Evolutionary conservation across 495 filamentous ascomycete genomes (phyloP), one percentile per base, ranked within the genome.

Genomic region (Neurospora sp.): DNA sequence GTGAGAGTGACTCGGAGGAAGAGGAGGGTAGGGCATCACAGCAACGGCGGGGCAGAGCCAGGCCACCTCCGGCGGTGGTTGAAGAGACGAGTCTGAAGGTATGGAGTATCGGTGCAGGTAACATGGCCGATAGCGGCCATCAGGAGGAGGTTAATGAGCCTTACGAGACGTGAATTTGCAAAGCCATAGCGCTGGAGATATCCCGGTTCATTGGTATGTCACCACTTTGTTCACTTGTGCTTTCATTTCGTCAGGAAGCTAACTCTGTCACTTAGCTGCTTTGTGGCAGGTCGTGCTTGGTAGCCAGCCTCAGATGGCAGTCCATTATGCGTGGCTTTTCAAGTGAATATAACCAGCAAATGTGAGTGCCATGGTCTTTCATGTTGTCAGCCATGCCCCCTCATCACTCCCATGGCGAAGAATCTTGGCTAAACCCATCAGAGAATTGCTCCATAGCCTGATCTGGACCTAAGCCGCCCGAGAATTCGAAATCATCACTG

Each of bases 1-100:
- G 39, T 31, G 72, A 75, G 35, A 59, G 20, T 42, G 71, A 71
- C 35, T 75, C 44, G 38, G 70, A 74, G n/a, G 46, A 69, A 69
- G 68, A 35, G 12, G 2, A 27, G 11, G 68, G 22, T 11, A 35
- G 42, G 31, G 31, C n/a, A 42, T 12, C 74, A 75, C 42, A 71
- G 76, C 35, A 16, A 61, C 41, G 37, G 73, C 22, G n/a, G 48
- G 5, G 65, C 70, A 37, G 42, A 59, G 22, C 59, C 41, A 39
- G 20, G 35, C 22, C 59, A 35, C 18, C 68, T 5, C 37, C 12
- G 59, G 53, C 77, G 18, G 71, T 76, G n/a, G 75, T 81, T n/a
- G 53, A 76, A 53, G 90, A 92, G 71, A 90, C 88, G 41, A 90
- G 85, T 70, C 77, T 94, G 70, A 91, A 90, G 74, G 81, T 93